phyloP scores from a whole-genome alignment of 306 rosid species.

The Rosa lucieae region DNA sequence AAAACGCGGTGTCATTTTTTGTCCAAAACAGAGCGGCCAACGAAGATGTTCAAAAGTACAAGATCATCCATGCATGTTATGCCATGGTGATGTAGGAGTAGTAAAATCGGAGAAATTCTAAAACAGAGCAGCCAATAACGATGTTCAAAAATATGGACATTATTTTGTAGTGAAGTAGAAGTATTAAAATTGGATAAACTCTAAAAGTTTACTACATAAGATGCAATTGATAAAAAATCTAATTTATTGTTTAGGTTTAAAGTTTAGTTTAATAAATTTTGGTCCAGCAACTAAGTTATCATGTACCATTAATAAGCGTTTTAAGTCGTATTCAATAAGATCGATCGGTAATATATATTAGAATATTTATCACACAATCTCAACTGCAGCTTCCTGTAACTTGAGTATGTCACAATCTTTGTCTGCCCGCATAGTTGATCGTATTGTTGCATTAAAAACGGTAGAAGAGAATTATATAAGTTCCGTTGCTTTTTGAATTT shows the following conservation, averaged over 20 bases:
- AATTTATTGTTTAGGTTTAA: neutral
- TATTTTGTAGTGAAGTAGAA: too few relatives aligned
- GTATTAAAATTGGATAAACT: too few relatives aligned
- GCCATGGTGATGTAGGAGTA: too few relatives aligned
- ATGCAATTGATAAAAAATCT: neutral
- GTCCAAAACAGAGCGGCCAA: too few relatives aligned
- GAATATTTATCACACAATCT: neutral
- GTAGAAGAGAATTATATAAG: neutral
- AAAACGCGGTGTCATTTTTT: too few relatives aligned
- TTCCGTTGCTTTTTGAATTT: neutral
- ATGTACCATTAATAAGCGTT: neutral
- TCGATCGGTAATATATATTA: neutral
- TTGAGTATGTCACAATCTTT: slow-evolving; percentile 16
- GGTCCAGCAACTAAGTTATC: neutral
- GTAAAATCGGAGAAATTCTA: too few relatives aligned
- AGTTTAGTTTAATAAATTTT: neutral
- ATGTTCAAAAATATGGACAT: too few relatives aligned
- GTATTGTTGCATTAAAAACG: neutral
- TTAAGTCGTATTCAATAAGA: neutral
- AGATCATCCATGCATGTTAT: too few relatives aligned
- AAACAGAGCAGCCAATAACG: too few relatives aligned
- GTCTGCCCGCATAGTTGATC: neutral
- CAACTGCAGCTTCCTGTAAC: slow-evolving; percentile 6
- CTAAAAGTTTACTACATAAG: neutral
- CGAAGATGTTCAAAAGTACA: too few relatives aligned